phyloP scores from a whole-genome alignment of 73 alveolate genomes.

The Paramecium bursaria region DNA sequence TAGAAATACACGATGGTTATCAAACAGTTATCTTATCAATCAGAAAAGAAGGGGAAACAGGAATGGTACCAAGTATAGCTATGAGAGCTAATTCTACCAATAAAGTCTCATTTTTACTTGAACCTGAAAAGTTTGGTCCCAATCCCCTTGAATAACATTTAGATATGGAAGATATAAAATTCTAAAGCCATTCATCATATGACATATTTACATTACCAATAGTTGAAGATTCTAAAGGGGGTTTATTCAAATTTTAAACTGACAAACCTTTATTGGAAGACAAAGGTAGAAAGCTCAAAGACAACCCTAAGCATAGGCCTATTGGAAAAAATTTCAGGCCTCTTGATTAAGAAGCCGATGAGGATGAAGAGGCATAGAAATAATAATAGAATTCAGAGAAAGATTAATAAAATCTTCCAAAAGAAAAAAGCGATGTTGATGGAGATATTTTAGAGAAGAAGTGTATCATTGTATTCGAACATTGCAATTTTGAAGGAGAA shows the following conservation, averaged over 20 bases:
- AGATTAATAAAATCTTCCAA: constrained; percentile 15
- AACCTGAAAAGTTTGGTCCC: constrained; percentile 36
- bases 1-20: constrained; percentile 52
- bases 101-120: constrained; percentile 7
- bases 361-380: not conserved
- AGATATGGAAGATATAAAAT: constrained; percentile 11
- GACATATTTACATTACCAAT: constrained; percentile 54
- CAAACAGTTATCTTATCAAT: constrained; percentile 6
- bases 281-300: constrained; percentile 12
- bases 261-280: constrained; percentile 47
- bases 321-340: no score
- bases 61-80: constrained; percentile 38
- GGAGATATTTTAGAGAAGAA: not conserved
- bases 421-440: not conserved
- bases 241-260: constrained; percentile 37
- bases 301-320: constrained; percentile 10
- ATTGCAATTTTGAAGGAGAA: constrained; percentile 58
- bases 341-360: not conserved
- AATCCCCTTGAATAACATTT: constrained; percentile 37
- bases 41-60: constrained; percentile 31
- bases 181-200: constrained; percentile 23
- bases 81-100: constrained; percentile 30
- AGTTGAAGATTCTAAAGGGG: constrained; percentile 38
- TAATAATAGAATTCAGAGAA: not conserved
- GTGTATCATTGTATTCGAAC: constrained; percentile 42